Evolutionary conservation across 371 early-diverging fungal genomes (phyloP).

Genomic region (Dichotomocladium elegans): DNA sequence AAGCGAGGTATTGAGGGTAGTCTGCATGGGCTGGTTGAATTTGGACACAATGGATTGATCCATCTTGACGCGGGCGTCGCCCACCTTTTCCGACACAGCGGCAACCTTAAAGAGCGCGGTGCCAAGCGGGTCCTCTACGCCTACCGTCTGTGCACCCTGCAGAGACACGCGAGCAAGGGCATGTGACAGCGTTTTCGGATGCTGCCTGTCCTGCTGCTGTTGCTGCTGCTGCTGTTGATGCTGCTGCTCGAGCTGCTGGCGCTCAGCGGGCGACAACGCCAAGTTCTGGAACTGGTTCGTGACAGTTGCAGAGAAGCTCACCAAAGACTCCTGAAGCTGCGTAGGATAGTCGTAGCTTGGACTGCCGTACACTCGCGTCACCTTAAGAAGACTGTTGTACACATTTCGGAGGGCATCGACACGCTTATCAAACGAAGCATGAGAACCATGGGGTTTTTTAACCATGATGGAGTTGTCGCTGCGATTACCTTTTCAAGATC

Average conservation of each 20-base stretch:
- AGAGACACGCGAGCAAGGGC: constrained; percentile 71
- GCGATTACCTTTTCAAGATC: constrained; percentile 70
- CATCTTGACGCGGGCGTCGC: constrained; percentile 72
- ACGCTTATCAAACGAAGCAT: constrained; percentile 49
- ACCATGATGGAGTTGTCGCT: too few species aligned
- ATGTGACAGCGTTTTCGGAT: constrained; percentile 66
- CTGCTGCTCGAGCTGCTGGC: constrained; percentile 29
- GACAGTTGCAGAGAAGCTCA: constrained; percentile 62
- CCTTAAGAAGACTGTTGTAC: constrained; percentile 66
- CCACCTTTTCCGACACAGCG: constrained; percentile 76
- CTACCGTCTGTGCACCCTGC: constrained; percentile 61
- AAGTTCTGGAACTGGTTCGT: constrained; percentile 61
- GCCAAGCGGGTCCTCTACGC: constrained; percentile 74
- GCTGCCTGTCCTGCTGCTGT: constrained; percentile 21
- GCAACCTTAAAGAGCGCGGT: constrained; percentile 84
- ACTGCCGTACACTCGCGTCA: constrained; percentile 70
- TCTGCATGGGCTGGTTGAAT: constrained; percentile 73
- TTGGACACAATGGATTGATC: constrained; percentile 65
- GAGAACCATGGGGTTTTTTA: too few species aligned
- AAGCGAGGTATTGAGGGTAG: constrained; percentile 68
- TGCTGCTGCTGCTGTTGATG: constrained; percentile 14
- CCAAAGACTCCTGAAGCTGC: constrained; percentile 68
- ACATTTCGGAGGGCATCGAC: constrained; percentile 66
- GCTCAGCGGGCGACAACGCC: constrained; percentile 49
- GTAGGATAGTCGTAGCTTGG: constrained; percentile 77